A percentile compares a stretch with the other conserved stretches of the same genome.
These are phyloP conservation scores for Paramecium sonneborni DNA, from an alignment of 73 alveolate genomes.

Conservation along the genomic window DNA sequence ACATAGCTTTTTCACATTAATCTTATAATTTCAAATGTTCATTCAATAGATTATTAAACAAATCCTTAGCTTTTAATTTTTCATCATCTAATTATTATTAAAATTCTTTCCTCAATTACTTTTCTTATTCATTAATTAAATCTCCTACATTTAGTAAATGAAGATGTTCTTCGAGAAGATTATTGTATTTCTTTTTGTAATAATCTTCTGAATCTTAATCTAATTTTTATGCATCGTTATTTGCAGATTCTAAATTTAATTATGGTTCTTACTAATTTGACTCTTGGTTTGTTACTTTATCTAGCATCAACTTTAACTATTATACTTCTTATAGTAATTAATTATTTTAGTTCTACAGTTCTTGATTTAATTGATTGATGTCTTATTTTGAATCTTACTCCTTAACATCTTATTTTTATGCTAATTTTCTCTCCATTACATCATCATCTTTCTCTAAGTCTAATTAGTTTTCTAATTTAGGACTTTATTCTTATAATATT, in stretches of 20 bases:
- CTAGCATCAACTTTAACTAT: not conserved
- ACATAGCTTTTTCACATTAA: not conserved
- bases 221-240: not conserved
- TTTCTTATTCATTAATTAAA: not conserved
- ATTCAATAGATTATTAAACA: not conserved
- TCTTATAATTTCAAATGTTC: not conserved
- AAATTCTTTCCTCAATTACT: not conserved
- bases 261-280: not conserved
- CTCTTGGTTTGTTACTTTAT: not conserved
- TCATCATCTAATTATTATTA: not conserved
- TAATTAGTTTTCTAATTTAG: not conserved
- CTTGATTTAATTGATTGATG: not conserved
- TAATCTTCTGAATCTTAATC: not conserved
- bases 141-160: not conserved
- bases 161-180: not conserved
- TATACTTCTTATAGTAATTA: no score
- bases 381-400: no score
- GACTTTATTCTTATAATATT: not conserved
- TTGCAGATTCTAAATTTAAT: no score
- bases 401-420: no score
- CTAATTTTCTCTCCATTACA: not conserved
- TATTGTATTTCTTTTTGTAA: not conserved
- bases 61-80: not conserved
- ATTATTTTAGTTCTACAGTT: not conserved
- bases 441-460: not conserved